Evolutionary conservation across 164 flowering plant genomes (phyloP), one percentile per base, ranked within the genome.

Genomic region (Aristolochia contorta): DNA sequence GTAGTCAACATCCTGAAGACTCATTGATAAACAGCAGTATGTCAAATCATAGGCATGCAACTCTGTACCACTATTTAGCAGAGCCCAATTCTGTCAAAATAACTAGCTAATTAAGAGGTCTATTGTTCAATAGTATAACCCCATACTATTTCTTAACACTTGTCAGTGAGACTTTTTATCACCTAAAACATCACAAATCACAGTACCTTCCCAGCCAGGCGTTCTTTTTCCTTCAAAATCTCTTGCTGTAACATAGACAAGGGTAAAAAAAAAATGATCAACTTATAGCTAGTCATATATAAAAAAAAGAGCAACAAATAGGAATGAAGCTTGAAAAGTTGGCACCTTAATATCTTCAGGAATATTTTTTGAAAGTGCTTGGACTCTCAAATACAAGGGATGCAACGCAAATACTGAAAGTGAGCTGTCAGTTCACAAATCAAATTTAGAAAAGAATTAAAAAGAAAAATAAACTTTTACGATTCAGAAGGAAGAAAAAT

Each of bases 341-440:
- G 61, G 27, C 21, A 89, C 98, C 94, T 82, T 80, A 66, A 89
- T 78, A 47, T 82, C 92, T 59, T 84, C 76, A 55, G 97, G 80
- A 6, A 87, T 72, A 60, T 77, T 76, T 48, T 77, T 63, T 56
- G 98, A 86, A 65, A 93, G 96, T 55, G 91, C 90, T 56, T 93
- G 84, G 33, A 89, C 85, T 75, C 94, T 80, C 67, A 93, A 74
- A 74, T 89, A 89, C 45, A 93, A 72, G 37, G 98, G 98, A 77
- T 93, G 98, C 79, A 93, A 69, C 16, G 97, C 98, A 81, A 80
- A 87, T 37, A 93, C 98, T 25, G 98, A 93, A 46, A 93, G 86
- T 41, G 98, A 93, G 76, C 97, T 93, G 91, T 78, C 79, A 30
- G 19, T 57, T 45, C 53, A 65, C 62, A 46, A 61, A 12, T 27